These are phyloP conservation scores for Podospora pseudopauciseta DNA, from an alignment of 495 filamentous ascomycete species.

Conservation along the genomic window DNA sequence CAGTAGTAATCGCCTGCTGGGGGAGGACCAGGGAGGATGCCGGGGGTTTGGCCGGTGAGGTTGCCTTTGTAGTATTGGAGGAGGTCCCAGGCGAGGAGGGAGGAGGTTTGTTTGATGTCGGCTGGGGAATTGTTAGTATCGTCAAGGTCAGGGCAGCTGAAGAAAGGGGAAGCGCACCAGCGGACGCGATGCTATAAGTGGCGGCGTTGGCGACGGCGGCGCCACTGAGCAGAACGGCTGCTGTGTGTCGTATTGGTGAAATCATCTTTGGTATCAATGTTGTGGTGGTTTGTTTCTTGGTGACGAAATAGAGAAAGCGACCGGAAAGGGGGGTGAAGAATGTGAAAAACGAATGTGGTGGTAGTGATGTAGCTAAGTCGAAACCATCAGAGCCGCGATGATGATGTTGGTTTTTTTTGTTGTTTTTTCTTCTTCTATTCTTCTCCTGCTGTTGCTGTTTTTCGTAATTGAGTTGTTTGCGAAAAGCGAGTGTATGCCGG, in stretches of 20 bases:
- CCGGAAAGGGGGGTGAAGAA: slow-evolving; percentile 20
- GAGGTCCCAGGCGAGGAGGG: slow-evolving; percentile 53
- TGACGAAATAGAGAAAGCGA: slow-evolving; percentile 4
- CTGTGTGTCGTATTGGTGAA: slow-evolving; percentile 20
- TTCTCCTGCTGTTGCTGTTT: neutral
- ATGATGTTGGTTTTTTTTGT: neutral
- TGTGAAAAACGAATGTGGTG: neutral
- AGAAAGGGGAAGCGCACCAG: slow-evolving; percentile 17
- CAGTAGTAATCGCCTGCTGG: slow-evolving; percentile 52
- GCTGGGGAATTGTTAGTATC: slow-evolving; percentile 3
- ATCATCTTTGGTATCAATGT: slow-evolving; percentile 19
- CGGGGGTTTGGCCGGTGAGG: slow-evolving; percentile 56
- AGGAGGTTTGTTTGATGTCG: slow-evolving; percentile 31
- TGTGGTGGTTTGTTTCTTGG: neutral
- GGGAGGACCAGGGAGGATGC: slow-evolving; percentile 58
- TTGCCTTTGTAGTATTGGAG: slow-evolving; percentile 64
- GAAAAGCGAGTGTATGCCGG: neutral
- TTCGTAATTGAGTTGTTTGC: neutral
- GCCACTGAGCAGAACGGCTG: slow-evolving; percentile 19
- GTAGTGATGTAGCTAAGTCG: neutral
- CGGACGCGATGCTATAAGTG: slow-evolving; percentile 27
- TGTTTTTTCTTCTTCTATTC: neutral
- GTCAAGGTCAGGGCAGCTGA: neutral
- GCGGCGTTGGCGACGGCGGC: slow-evolving; percentile 22
- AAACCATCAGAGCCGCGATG: neutral